These are phyloP conservation scores for Glycine latifolia DNA, from an alignment of 306 rosid genomes.

Conservation along the genomic window DNA sequence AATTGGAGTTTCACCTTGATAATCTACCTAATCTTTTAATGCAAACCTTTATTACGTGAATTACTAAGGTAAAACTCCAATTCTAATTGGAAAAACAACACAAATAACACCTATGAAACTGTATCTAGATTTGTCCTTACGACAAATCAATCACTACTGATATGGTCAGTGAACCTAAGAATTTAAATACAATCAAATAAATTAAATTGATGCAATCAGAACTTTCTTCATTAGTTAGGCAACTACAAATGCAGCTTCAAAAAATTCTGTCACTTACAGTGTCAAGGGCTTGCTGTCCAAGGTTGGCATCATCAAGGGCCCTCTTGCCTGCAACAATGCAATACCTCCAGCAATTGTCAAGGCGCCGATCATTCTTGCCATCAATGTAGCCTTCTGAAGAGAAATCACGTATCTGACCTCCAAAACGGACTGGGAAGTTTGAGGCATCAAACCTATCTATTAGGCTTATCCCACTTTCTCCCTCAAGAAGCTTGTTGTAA, in stretches of 20 bases:
- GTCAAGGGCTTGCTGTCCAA: conserved; percentile 62
- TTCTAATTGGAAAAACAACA: neutral
- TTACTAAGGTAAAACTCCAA: neutral
- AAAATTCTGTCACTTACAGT: conserved; percentile 48
- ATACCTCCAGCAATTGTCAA: conserved; percentile 74
- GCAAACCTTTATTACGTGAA: neutral
- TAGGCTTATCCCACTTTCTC: conserved; percentile 77
- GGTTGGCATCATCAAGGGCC: conserved; percentile 79
- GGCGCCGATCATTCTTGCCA: conserved; percentile 62
- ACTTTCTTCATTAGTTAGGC: neutral
- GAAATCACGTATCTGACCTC: conserved; percentile 68
- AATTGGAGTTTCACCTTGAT: neutral
- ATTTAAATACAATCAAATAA: neutral
- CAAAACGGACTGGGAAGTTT: conserved; percentile 61
- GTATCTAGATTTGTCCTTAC: no score
- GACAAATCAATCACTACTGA: neutral
- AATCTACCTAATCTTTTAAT: neutral
- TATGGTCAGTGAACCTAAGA: neutral
- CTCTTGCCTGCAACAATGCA: conserved; percentile 71
- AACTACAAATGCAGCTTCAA: neutral
- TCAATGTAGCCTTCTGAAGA: conserved; percentile 68
- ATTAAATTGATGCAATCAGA: neutral
- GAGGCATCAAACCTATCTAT: conserved; percentile 78
- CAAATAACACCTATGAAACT: neutral
- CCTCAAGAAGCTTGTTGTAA: conserved; percentile 71